Conservation (phyloP, 257 asterid species). For the Lavandula angustifolia region DNA sequence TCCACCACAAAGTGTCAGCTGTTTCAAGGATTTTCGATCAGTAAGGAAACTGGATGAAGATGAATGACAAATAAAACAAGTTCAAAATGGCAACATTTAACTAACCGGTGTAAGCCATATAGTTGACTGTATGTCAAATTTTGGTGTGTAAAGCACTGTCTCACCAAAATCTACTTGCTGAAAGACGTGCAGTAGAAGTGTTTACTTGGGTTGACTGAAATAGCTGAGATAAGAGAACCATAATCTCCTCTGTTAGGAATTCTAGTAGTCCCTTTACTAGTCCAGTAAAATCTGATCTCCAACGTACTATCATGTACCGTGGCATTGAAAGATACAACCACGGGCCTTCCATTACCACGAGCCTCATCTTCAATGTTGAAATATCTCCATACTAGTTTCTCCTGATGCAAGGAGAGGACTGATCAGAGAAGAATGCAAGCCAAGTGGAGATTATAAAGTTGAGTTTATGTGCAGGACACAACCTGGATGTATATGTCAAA, state of each 20-base stretch:
- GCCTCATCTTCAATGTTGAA: slow-evolving; percentile 76
- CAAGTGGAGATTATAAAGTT: slow-evolving; percentile 14
- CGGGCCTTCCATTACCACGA: slow-evolving; percentile 60
- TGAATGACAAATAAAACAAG: not conserved
- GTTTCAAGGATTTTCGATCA: slow-evolving; percentile 22
- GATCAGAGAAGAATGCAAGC: slow-evolving; percentile 31
- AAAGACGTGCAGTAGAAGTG: slow-evolving; percentile 19
- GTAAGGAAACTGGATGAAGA: not conserved
- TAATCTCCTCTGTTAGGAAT: slow-evolving; percentile 77
- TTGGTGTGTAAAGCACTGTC: slow-evolving; percentile 86
- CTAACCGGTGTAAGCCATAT: slow-evolving; percentile 92
- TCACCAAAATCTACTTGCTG: slow-evolving; percentile 91
- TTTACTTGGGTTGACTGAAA: slow-evolving; percentile 77
- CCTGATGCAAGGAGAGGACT: slow-evolving; percentile 49
- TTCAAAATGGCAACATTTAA: not conserved
- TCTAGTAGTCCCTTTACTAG: slow-evolving; percentile 79
- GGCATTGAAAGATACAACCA: slow-evolving; percentile 48
- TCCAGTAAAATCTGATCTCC: slow-evolving; percentile 83
- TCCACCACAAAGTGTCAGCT: slow-evolving; percentile 73
- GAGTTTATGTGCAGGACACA: too few species aligned
- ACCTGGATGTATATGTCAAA: slow-evolving; percentile 90
- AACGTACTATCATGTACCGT: slow-evolving; percentile 57
- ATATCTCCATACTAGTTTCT: slow-evolving; percentile 52
- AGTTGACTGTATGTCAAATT: slow-evolving; percentile 88
- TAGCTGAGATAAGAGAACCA: slow-evolving; percentile 86